Evolutionary conservation across 2,329 filamentous ascomycete genomes (phyloP), one percentile per base, ranked within the genome.

Genomic region (Aspergillus latus): DNA sequence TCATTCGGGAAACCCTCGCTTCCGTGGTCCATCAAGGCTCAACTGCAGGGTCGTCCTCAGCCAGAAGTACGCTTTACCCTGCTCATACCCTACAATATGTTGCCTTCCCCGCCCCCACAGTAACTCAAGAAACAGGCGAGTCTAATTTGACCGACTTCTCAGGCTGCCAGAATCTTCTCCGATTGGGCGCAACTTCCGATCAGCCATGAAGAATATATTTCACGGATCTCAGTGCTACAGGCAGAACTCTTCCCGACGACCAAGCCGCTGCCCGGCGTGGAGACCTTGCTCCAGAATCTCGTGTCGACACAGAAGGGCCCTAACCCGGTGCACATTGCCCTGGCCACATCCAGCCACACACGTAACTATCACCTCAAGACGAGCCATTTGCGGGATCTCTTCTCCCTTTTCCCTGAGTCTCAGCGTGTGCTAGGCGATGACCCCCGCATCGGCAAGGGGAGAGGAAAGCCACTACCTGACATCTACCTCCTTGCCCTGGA

Each of bases 11-110:
- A 85, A 49, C 88, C 90, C 1, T 72, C 78, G 11, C 80, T 97
- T n/a, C 93, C 94, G 0, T 97, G 94, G 94, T 86, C 84, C 59
- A 86, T 99, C 77, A 97, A 97, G 80, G 92, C 94, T 8, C 88
- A 91, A 74, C 79, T 97, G 15, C 87, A 89, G 76, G 87, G 87
- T 4, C 80, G 85, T 7, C 86, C 87, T 0, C 79, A 79, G 21
- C 79, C 82, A 0, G 76, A 82, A 65, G 81, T 81, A 73, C 9
- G 60, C 59, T 32, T 13, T 15, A n/a, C 6, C 8, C 13, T 59
- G 4, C 32, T 11, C 11, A 32, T 11, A 37, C 30, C 30, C 30
- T 11, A 34, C 30, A 34, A 34, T 8, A 34, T 11, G 30, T 34
- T 34, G 10, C 8, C 8, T 53, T 65, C 59, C 48, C 11, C n/a